phyloP scores from a whole-genome alignment of 345 rosid genomes.

The Streptanthus diversifolius region DNA sequence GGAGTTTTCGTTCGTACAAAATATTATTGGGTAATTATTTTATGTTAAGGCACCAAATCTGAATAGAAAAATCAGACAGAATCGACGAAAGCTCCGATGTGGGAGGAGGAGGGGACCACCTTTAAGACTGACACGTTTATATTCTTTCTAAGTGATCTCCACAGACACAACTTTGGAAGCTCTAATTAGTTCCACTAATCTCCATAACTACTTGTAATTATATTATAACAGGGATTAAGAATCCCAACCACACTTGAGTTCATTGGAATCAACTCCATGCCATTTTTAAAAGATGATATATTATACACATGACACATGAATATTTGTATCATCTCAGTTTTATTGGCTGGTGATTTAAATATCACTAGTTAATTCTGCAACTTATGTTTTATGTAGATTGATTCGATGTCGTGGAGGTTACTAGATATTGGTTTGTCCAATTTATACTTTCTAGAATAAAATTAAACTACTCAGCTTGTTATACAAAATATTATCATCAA shows the following conservation, averaged over 20 bases:
- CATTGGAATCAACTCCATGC: constrained; percentile 29
- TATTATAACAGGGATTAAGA: not conserved
- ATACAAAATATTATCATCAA: not conserved
- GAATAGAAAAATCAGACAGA: constrained; percentile 14
- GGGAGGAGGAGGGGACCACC: constrained; percentile 34
- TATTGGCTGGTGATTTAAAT: constrained; percentile 10
- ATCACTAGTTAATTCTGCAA: constrained; percentile 7
- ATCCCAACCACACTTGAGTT: constrained; percentile 29
- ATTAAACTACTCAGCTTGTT: not conserved
- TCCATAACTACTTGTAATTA: constrained; percentile 22
- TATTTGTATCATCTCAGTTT: not conserved
- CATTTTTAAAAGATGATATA: not conserved
- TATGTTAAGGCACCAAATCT: not conserved
- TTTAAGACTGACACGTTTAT: constrained; percentile 25
- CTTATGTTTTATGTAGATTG: not conserved
- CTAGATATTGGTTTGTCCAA: constrained; percentile 21
- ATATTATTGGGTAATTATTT: not conserved
- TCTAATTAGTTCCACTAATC: constrained; percentile 30
- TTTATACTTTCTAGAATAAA: constrained; percentile 23
- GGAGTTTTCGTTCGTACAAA: not conserved
- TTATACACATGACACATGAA: constrained; percentile 16
- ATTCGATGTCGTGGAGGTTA: constrained; percentile 7
- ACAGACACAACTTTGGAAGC: constrained; percentile 12
- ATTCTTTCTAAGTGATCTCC: constrained; percentile 25
- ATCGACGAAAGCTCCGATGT: constrained; percentile 36